These are phyloP conservation scores for Rhodomyrtus psidioides DNA, from an alignment of 441 rosid species.

Conservation along the genomic window DNA sequence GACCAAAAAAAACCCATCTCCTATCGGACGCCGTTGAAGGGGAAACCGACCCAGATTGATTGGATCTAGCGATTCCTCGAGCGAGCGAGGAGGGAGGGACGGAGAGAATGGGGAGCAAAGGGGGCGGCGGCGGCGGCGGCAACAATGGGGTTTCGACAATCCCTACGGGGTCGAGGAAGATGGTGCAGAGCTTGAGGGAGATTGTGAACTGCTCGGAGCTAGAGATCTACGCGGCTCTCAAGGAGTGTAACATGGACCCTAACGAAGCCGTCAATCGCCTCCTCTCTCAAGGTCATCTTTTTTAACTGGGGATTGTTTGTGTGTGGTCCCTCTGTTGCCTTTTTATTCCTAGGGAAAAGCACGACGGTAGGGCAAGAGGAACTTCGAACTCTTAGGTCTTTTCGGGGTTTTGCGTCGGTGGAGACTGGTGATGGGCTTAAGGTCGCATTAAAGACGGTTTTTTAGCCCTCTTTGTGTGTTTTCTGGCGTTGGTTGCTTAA, in stretches of 20 bases:
- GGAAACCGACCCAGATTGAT: not conserved
- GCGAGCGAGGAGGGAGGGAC: constrained; percentile 32
- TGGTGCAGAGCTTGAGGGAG: constrained; percentile 94
- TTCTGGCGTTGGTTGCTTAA: not conserved
- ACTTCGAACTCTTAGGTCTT: not conserved
- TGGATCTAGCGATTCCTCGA: not conserved
- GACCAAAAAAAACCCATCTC: not conserved
- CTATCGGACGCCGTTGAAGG: not conserved
- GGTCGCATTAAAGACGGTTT: not conserved
- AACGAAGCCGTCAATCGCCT: constrained; percentile 96
- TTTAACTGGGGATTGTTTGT: not conserved
- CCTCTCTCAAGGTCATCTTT: constrained; percentile 66
- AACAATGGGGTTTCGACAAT: constrained; percentile 53
- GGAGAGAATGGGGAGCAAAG: constrained; percentile 21
- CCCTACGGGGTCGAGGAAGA: constrained; percentile 74
- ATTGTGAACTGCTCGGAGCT: constrained; percentile 78
- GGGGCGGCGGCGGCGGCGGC: constrained; percentile 40
- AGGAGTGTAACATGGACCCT: constrained; percentile 99
- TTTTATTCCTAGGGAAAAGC: not conserved
- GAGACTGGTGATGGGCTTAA: not conserved
- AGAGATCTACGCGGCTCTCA: constrained; percentile 95
- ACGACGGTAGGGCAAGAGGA: not conserved
- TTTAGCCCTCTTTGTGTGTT: not conserved
- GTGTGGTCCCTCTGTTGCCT: not conserved
- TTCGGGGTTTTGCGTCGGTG: not conserved